phyloP scores from a whole-genome alignment of 2,329 filamentous ascomycete genomes.

The Diaporthe velutina region DNA sequence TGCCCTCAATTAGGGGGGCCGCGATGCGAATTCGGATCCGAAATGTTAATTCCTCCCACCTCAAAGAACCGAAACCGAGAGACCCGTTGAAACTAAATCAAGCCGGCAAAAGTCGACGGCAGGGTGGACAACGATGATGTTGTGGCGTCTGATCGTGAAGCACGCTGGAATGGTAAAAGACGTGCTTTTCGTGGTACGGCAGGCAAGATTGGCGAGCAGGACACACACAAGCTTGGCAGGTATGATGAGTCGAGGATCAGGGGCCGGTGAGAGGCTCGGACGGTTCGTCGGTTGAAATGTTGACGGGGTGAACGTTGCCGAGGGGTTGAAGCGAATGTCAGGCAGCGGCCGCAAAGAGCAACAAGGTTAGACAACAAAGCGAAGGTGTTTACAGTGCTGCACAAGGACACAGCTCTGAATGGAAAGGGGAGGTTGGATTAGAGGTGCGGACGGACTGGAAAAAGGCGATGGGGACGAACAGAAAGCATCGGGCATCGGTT shows the following conservation, averaged over 20 bases:
- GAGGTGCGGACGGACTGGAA: conserved; percentile 26
- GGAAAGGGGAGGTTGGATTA: conserved; percentile 11
- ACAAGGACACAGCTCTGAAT: conserved; percentile 14
- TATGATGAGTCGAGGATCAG: conserved; percentile 30
- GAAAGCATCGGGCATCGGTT: conserved; percentile 37
- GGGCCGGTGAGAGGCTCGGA: conserved; percentile 7
- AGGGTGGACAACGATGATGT: conserved; percentile 9
- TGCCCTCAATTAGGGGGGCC: conserved; percentile 25
- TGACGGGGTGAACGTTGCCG: conserved; percentile 7
- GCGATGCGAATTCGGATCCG: conserved; percentile 1
- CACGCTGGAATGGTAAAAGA: conserved; percentile 3
- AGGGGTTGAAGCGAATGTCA: conserved; percentile 30
- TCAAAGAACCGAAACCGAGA: neutral
- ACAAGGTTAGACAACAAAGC: conserved; percentile 27
- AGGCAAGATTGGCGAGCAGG: conserved; percentile 12
- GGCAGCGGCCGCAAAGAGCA: conserved; percentile 12
- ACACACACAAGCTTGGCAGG: conserved; percentile 10
- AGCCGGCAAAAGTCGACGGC: neutral
- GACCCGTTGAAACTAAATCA: neutral
- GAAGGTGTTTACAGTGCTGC: conserved; percentile 26
- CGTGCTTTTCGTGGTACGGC: conserved; percentile 2
- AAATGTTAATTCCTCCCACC: neutral
- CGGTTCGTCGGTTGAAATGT: neutral
- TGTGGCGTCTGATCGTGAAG: conserved; percentile 17
- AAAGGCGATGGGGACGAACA: conserved; percentile 8